Evolutionary conservation across 495 filamentous ascomycete species (phyloP).

Genomic region (Penicillium crystallinum): DNA sequence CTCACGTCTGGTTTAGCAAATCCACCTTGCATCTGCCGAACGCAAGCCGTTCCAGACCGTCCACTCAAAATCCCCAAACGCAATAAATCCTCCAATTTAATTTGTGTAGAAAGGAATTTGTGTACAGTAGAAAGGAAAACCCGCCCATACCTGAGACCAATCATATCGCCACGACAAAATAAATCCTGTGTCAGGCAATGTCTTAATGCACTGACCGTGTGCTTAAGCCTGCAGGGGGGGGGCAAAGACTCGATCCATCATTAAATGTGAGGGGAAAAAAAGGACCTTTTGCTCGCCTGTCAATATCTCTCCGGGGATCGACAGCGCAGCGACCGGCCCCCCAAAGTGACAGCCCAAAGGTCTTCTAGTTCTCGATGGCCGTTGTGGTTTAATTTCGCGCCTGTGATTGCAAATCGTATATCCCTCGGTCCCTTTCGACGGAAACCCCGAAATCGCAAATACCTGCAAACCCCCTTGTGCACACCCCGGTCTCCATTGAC

Average conservation of each 20-base stretch:
- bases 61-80: neutral
- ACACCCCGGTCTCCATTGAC: neutral
- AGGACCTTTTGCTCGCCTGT: slow-evolving; percentile 11
- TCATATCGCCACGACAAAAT: slow-evolving; percentile 8
- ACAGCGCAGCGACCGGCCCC: slow-evolving; percentile 30
- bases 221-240: slow-evolving; percentile 17
- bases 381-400: neutral
- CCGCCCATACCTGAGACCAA: slow-evolving; percentile 11
- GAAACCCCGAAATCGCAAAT: neutral
- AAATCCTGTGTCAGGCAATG: slow-evolving; percentile 17
- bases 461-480: neutral
- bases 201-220: slow-evolving; percentile 30
- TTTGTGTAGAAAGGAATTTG: slow-evolving; percentile 9
- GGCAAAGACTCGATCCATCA: slow-evolving; percentile 20
- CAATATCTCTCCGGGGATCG: slow-evolving; percentile 27
- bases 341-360: slow-evolving; percentile 23
- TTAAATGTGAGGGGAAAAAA: neutral
- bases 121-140: too few relatives aligned
- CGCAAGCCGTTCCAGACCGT: slow-evolving; percentile 21
- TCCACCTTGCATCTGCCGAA: slow-evolving; percentile 23
- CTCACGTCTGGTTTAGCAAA: neutral
- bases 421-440: neutral
- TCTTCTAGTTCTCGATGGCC: slow-evolving; percentile 3
- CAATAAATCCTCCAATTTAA: slow-evolving; percentile 1
- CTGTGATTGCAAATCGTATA: neutral